Evolutionary conservation across 2,329 filamentous ascomycete species (phyloP).

Genomic region (Curvularia spicifera): DNA sequence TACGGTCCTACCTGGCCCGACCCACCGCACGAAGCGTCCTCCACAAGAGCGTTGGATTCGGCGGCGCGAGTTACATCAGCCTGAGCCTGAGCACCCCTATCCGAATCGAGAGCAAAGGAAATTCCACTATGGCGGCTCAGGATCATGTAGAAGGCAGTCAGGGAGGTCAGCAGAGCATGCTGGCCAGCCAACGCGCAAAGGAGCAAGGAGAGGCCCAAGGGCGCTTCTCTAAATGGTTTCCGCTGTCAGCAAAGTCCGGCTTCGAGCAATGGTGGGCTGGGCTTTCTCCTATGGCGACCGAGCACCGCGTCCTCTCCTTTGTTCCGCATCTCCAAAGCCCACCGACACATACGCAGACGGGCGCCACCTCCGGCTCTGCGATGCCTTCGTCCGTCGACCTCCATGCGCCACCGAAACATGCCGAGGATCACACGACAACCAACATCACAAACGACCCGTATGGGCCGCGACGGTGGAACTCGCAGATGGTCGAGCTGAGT

Average conservation of each 20-base stretch:
- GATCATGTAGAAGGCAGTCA: conserved; percentile 28
- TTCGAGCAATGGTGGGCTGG: conserved; percentile 78
- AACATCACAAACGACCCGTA: conserved; percentile 70
- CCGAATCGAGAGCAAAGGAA: conserved; percentile 31
- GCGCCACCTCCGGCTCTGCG: conserved; percentile 57
- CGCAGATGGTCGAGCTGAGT: conserved; percentile 80
- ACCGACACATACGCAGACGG: conserved; percentile 71
- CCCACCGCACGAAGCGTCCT: conserved; percentile 31
- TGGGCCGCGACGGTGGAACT: conserved; percentile 84
- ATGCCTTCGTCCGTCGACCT: conserved; percentile 51
- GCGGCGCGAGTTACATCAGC: conserved; percentile 42
- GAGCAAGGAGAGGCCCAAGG: conserved; percentile 46
- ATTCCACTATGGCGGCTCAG: conserved; percentile 40
- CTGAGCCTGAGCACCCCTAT: conserved; percentile 41
- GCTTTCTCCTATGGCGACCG: conserved; percentile 80
- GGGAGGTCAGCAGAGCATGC: conserved; percentile 54
- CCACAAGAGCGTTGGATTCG: conserved; percentile 39
- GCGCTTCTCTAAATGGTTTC: conserved; percentile 66
- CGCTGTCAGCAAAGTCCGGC: conserved; percentile 88
- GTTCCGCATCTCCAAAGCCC: conserved; percentile 81
- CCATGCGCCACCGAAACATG: conserved; percentile 41
- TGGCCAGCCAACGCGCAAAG: conserved; percentile 57
- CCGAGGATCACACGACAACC: conserved; percentile 56
- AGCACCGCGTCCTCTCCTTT: conserved; percentile 85
- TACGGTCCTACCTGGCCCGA: conserved; percentile 38